Conservation (phyloP, 2,329 filamentous ascomycete species). For the Grosmannia serpens region DNA sequence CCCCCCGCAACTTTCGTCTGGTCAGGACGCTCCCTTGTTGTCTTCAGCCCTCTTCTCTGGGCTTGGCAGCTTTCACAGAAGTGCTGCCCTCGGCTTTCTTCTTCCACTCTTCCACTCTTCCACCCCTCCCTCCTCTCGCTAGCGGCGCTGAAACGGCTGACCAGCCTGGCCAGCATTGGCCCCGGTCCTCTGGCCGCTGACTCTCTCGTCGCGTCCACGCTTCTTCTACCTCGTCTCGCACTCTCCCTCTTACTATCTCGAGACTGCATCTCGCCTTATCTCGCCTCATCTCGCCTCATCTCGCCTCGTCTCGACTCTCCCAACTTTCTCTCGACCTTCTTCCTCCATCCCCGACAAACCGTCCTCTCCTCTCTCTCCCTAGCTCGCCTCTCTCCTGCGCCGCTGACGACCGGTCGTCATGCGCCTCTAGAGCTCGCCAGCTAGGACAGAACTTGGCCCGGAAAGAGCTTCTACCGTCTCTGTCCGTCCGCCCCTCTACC, state of each 20-base stretch:
- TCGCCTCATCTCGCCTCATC: neutral
- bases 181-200: neutral
- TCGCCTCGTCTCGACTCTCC: neutral
- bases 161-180: neutral
- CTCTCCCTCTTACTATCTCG: neutral
- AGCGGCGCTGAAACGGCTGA: neutral
- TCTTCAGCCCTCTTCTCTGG: no score
- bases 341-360: neutral
- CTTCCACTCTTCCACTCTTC: neutral
- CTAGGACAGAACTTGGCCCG: neutral
- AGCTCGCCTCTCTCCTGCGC: neutral
- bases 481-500: neutral
- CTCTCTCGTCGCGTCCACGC: neutral
- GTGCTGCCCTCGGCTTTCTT: no score
- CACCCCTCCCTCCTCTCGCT: neutral
- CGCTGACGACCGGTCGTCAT: constrained; percentile 12
- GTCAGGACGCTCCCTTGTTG: no score
- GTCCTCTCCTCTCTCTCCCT: neutral
- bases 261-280: neutral
- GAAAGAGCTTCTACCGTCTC: neutral
- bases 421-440: constrained; percentile 3
- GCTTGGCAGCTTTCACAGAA: no score
- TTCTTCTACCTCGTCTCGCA: neutral
- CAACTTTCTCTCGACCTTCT: neutral
- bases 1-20: no score